Conservation (phyloP, 139 green algal species). For the Limnomonas spitsbergensis region DNA sequence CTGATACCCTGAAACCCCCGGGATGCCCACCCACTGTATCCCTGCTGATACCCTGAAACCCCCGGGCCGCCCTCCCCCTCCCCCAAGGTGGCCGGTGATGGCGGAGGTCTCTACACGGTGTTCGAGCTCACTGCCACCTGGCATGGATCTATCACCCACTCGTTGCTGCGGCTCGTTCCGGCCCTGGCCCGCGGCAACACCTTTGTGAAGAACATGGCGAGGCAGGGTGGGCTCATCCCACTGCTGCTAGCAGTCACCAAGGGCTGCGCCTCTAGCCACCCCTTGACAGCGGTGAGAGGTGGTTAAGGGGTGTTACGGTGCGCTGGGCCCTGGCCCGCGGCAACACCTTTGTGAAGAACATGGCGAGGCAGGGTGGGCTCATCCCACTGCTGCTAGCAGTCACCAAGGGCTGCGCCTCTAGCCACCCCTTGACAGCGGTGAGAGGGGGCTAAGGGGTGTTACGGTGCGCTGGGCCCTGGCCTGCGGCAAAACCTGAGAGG, state of each 20-base stretch:
- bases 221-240: conserved; percentile 13
- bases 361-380: conserved; percentile 16
- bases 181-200: conserved; percentile 39
- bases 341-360: conserved; percentile 60
- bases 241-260: conserved; percentile 19
- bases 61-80: too few relatives aligned
- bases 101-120: neutral
- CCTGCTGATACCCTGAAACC: too few relatives aligned
- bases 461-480: too few relatives aligned
- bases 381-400: conserved; percentile 21
- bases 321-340: conserved; percentile 22
- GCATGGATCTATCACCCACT: neutral
- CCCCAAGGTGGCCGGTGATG: too few relatives aligned
- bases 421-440: neutral
- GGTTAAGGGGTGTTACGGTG: too few relatives aligned
- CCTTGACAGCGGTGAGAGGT: neutral
- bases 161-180: conserved; percentile 24
- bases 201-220: conserved; percentile 54
- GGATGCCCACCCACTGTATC: too few relatives aligned
- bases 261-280: neutral
- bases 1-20: too few relatives aligned
- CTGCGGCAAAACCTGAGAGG: conserved; percentile 49
- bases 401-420: conserved; percentile 2
- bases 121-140: conserved; percentile 6
- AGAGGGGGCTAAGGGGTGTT: too few relatives aligned